Base-by-base conservation (phyloP, 169 alveolate genomes). In the Plasmodium berghei region DNA sequence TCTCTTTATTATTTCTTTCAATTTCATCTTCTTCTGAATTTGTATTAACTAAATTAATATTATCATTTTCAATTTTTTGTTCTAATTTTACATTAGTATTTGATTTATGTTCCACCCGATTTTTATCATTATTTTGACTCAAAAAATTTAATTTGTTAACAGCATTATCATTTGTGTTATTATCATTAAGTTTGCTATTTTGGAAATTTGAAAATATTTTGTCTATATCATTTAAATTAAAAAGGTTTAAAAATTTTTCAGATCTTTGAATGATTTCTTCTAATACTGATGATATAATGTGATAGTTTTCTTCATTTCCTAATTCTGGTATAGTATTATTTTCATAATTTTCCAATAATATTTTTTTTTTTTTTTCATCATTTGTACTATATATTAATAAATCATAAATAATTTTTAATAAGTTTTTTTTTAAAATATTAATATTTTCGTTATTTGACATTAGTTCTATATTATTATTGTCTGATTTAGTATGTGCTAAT, bases 391-490 rank as follows among this genome's bases (percentile, higher is more conserved):
- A 64, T 6, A 69, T 9, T 86, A 73, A 58, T 42, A 86, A 86
- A 45, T 86, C 92, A 20, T 67, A 56, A 34, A 62, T 72, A 54
- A 61, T 62, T 69, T 52, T 69, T 42, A 73, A 16, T 45, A 74
- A 86, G 16, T 56, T 63, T 12, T 46, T 71, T 71, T 72, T 26
- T 22, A 88, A 61, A 54, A 89, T 54, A 49, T 75, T 85, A 69
- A 67, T 56, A 46, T 66, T 34, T 69, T 26, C 42, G n/a, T 74
- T 59, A 64, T 72, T 22, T 72, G 86, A 52, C 67, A 56, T 66
- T 64, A 48, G n/a, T 88, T 88, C 61, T 64, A 80, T 10, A 70
- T 87, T 55, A 67, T 71, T 59, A 9, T 85, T 45, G 88, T 92
- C 83, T 46, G 85, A 45, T 18, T 77, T 46, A 55, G 56, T 49